A percentile compares a stretch with the other conserved stretches of the same genome.
These are phyloP conservation scores for Neurospora sp. DNA, from an alignment of 2,329 filamentous ascomycete species.

Conservation along the genomic window DNA sequence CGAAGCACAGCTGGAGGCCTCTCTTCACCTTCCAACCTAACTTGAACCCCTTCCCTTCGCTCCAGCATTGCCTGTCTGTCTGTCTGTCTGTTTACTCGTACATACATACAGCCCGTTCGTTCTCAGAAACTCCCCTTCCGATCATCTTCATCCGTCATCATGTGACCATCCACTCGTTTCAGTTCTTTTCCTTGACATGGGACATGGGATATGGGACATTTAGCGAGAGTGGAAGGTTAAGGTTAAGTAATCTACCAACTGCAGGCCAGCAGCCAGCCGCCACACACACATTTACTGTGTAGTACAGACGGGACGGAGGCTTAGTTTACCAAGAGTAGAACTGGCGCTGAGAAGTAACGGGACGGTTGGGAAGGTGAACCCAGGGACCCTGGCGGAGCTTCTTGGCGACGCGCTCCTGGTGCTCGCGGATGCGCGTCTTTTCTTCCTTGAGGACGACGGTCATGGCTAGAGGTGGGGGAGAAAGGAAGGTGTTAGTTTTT, in stretches of 20 bases:
- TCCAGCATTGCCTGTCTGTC: not conserved
- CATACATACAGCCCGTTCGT: not conserved
- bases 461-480: conserved; percentile 43
- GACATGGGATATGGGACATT: not conserved
- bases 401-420: conserved; percentile 69
- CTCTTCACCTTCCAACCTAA: not conserved
- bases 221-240: not conserved
- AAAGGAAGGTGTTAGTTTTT: not conserved
- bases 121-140: not conserved
- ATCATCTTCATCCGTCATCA: not conserved
- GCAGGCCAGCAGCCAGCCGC: not conserved
- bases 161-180: not conserved
- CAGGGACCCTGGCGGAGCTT: conserved; percentile 68
- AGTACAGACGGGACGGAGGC: no score
- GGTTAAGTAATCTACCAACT: not conserved
- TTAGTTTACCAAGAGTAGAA: conserved; percentile 76
- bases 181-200: not conserved
- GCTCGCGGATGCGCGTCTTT: conserved; percentile 73
- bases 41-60: not conserved
- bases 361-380: conserved; percentile 80
- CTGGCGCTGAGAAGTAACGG: conserved; percentile 73
- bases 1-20: not conserved
- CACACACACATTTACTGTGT: not conserved
- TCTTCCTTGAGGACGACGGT: conserved; percentile 86
- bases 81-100: not conserved